phyloP scores from a whole-genome alignment of 352 stramenopile species.

The Pythium grandisporangium region DNA sequence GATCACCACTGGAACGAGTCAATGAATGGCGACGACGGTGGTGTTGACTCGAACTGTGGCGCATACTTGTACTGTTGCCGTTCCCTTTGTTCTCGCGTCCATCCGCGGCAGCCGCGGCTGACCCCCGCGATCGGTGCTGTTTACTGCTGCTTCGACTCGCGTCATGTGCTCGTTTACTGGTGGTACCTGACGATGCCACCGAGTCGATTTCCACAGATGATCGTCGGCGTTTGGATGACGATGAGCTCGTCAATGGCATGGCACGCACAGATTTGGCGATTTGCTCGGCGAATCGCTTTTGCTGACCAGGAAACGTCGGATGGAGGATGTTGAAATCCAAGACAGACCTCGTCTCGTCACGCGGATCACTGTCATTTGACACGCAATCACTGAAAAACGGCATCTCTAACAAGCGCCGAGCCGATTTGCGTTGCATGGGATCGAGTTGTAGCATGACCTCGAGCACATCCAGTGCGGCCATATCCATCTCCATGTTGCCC shows the following conservation, averaged over 20 bases:
- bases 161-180: no score
- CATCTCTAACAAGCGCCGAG: conserved; percentile 47
- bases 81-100: no score
- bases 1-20: not conserved
- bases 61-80: no score
- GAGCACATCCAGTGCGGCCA: conserved; percentile 50
- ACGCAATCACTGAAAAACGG: conserved; percentile 56
- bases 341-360: not conserved
- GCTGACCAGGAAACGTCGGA: conserved; percentile 40
- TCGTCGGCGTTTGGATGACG: conserved; percentile 13
- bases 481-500: conserved; percentile 38
- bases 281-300: conserved; percentile 50
- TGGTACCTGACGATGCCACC: no score
- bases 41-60: conserved; percentile 12
- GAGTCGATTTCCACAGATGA: no score
- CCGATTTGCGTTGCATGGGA: conserved; percentile 34
- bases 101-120: no score
- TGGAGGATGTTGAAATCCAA: conserved; percentile 37
- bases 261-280: conserved; percentile 27
- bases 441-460: conserved; percentile 74
- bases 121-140: no score
- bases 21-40: no score
- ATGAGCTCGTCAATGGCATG: conserved; percentile 7
- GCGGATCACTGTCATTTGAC: conserved; percentile 10
- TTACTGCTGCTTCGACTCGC: no score